Evolutionary conservation across 345 rosid species (phyloP).

Genomic region (Turnera subulata): DNA sequence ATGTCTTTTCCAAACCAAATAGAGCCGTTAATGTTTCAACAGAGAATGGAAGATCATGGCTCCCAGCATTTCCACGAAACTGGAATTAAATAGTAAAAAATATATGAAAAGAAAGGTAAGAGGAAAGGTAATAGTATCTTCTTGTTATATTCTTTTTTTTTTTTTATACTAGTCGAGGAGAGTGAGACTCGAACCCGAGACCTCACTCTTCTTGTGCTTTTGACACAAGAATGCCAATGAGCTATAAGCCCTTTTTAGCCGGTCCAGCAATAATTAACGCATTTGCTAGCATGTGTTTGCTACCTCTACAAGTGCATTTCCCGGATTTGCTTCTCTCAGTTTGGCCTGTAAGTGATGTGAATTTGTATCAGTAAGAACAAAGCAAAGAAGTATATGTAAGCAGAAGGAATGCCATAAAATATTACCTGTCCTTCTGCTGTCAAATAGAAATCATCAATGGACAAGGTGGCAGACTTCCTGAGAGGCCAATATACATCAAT

Average conservation of each 20-base stretch:
- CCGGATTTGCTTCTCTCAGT: constrained; percentile 66
- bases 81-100: constrained; percentile 19
- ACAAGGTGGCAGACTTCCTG: constrained; percentile 84
- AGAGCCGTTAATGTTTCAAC: constrained; percentile 55
- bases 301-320: constrained; percentile 84
- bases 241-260: no score
- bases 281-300: constrained; percentile 11
- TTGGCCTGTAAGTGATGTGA: constrained; percentile 48
- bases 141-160: no score
- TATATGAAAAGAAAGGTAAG: background rate
- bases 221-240: no score
- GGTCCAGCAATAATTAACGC: no score
- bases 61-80: constrained; percentile 96
- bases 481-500: constrained; percentile 12
- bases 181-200: no score
- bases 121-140: background rate
- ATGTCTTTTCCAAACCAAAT: no score
- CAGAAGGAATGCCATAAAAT: constrained; percentile 6
- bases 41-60: constrained; percentile 93
- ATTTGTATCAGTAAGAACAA: constrained; percentile 15
- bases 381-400: constrained; percentile 10
- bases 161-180: no score
- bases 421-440: constrained; percentile 82
- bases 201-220: no score
- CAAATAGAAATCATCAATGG: constrained; percentile 93